Conservation (phyloP, 2,329 filamentous ascomycete genomes). For the Exophiala calicioides region DNA sequence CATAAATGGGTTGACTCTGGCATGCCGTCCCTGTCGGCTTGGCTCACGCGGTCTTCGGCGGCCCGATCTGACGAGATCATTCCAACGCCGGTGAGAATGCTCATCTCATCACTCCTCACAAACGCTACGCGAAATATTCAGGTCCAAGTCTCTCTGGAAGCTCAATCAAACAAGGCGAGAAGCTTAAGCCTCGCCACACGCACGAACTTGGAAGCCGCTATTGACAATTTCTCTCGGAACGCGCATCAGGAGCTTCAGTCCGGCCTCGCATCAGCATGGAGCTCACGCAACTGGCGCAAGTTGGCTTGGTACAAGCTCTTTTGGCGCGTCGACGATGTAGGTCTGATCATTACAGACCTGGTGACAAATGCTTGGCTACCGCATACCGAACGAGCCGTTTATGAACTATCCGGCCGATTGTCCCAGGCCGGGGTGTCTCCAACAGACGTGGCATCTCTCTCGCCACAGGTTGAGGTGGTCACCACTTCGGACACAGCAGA, state of each 20-base stretch:
- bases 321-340: slow-evolving; percentile 90
- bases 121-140: slow-evolving; percentile 37
- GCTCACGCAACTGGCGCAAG: slow-evolving; percentile 73
- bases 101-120: slow-evolving; percentile 67
- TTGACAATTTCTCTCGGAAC: slow-evolving; percentile 73
- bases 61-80: slow-evolving; percentile 49
- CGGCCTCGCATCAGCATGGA: slow-evolving; percentile 75
- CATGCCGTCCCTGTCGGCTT: slow-evolving; percentile 63
- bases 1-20: slow-evolving; percentile 73
- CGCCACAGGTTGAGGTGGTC: not conserved
- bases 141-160: slow-evolving; percentile 34
- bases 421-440: slow-evolving; percentile 57
- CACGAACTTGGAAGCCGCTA: slow-evolving; percentile 56
- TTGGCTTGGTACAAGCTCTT: slow-evolving; percentile 93
- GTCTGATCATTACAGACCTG: slow-evolving; percentile 78
- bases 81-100: slow-evolving; percentile 65
- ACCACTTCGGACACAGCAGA: slow-evolving; percentile 1
- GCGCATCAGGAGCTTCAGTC: slow-evolving; percentile 82
- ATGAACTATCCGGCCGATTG: slow-evolving; percentile 79
- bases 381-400: slow-evolving; percentile 74
- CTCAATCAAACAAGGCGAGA: slow-evolving; percentile 35
- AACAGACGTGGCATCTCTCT: slow-evolving; percentile 7
- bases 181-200: slow-evolving; percentile 42
- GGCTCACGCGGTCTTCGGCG: slow-evolving; percentile 52
- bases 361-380: slow-evolving; percentile 75